These are phyloP conservation scores for Cyclotella choctawhatcheeana DNA, from an alignment of 108 stramenopile species.

Conservation along the genomic window DNA sequence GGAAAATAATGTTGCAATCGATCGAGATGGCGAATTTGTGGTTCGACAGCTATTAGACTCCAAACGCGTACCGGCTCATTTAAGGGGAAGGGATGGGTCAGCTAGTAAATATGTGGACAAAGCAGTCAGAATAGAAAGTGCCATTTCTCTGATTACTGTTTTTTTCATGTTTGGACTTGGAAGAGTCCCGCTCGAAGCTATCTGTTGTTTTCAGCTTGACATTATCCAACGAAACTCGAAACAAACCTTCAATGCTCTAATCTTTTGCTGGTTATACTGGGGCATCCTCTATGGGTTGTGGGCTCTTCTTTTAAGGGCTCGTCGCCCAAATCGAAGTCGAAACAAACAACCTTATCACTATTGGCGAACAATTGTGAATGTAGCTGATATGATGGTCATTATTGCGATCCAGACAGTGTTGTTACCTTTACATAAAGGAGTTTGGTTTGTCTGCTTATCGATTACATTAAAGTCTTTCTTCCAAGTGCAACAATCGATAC, in stretches of 20 bases:
- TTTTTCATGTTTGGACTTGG: slow-evolving; percentile 56
- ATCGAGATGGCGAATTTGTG: slow-evolving; percentile 29
- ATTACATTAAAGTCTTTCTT: slow-evolving; percentile 38
- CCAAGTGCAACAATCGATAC: slow-evolving; percentile 15
- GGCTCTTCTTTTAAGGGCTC: slow-evolving; percentile 33
- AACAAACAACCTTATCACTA: not conserved
- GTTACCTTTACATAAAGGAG: slow-evolving; percentile 9
- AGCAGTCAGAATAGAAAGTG: slow-evolving; percentile 50
- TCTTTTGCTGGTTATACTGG: slow-evolving; percentile 46
- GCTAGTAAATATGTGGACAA: slow-evolving; percentile 46
- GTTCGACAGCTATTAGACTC: slow-evolving; percentile 47
- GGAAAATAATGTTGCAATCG: not conserved
- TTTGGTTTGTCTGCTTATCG: slow-evolving; percentile 15
- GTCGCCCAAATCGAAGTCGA: slow-evolving; percentile 4
- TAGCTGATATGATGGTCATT: slow-evolving; percentile 40
- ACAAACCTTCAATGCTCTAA: not conserved
- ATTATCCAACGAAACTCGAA: not conserved
- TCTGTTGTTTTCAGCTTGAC: slow-evolving; percentile 7
- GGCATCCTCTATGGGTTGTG: slow-evolving; percentile 47
- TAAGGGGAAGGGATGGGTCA: slow-evolving; percentile 38
- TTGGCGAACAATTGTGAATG: slow-evolving; percentile 15
- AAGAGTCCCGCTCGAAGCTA: slow-evolving; percentile 37
- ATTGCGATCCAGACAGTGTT: slow-evolving; percentile 21
- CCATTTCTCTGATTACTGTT: slow-evolving; percentile 26
- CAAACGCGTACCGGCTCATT: slow-evolving; percentile 22